Evolutionary conservation across 2,329 filamentous ascomycete species (phyloP).

Genomic region (Waltergamsia citrina): DNA sequence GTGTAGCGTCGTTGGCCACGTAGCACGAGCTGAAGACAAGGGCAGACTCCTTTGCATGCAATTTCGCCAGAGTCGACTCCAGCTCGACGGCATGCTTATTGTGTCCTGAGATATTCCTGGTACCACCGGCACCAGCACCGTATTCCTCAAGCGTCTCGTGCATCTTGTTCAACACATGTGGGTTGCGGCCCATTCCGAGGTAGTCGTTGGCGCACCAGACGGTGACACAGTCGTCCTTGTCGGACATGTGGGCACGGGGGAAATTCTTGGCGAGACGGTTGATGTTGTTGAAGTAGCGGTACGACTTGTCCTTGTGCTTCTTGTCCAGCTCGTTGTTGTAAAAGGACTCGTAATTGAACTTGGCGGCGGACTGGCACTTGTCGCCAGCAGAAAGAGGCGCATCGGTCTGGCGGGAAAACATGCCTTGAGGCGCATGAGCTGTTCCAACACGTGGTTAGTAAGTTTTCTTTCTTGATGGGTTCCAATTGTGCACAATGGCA

Average conservation of each 20-base stretch:
- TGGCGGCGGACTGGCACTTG: constrained; percentile 27
- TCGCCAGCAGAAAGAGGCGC: constrained; percentile 2
- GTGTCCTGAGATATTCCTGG: constrained; percentile 95
- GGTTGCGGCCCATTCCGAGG: constrained; percentile 92
- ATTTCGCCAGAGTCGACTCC: constrained; percentile 71
- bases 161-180: constrained; percentile 80
- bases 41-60: constrained; percentile 87
- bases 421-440: constrained; percentile 12
- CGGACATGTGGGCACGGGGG: constrained; percentile 84
- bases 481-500: too few species aligned
- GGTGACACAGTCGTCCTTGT: constrained; percentile 75
- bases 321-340: constrained; percentile 86
- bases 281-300: constrained; percentile 99
- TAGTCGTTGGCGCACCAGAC: constrained; percentile 99
- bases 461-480: too few species aligned
- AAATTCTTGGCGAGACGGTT: constrained; percentile 96
- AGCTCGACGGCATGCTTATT: constrained; percentile 87
- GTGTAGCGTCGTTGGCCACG: constrained; percentile 93
- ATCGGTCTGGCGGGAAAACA: constrained; percentile 10
- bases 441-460: too few species aligned
- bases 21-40: constrained; percentile 97
- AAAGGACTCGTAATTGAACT: constrained; percentile 87
- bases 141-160: constrained; percentile 92
- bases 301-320: constrained; percentile 99
- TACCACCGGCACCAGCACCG: constrained; percentile 89